Base-by-base conservation (phyloP, 1,284 basidiomycete species). In the Puccinia triticina region DNA sequence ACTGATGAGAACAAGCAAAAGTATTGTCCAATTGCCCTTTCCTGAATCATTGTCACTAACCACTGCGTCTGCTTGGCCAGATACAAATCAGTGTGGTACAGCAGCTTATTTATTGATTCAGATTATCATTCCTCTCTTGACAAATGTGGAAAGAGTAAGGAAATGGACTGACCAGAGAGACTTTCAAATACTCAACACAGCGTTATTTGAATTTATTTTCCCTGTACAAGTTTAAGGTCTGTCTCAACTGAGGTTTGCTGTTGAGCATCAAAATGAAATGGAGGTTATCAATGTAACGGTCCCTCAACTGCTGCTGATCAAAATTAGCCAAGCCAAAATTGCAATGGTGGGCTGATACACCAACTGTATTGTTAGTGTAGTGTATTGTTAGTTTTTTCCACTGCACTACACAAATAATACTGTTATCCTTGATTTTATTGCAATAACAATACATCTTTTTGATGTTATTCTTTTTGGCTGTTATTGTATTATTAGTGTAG, bases 181-280 rank as follows among this genome's bases (percentile, higher is more conserved):
- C 89, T 5, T 91, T 89, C 66, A 96, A 89, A 40, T 93, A 88
- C 67, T 93, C 92, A 4, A 96, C 92, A 5, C 88, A 90, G 86
- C 92, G 93, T 89, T 95, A 96, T n/a, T n/a, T n/a, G n/a, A n/a
- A n/a, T 84, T 92, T 91, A 85, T 92, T 94, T 82, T 89, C 89
- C 89, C 93, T 91, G 87, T 94, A 96, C 3, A 92, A 90, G 83
- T 93, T 92, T 55, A 95, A 89, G 55, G 96, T 90, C 82, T 95
- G 94, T 46, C 93, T 90, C 64, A 94, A 88, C 84, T 94, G 93
- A 0, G 93, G 92, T 86, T 94, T 94, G 84, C 93, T 91, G 85
- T 96, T 94, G 75, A 95, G 91, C 86, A 93, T 94, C 46, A 90
- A 89, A 1, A 90, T 89, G 84, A 95, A 93, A 3, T 89, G 88